These are phyloP conservation scores for Histomonas meleagridis DNA, from an alignment of 208 protist species.

Conservation along the genomic window DNA sequence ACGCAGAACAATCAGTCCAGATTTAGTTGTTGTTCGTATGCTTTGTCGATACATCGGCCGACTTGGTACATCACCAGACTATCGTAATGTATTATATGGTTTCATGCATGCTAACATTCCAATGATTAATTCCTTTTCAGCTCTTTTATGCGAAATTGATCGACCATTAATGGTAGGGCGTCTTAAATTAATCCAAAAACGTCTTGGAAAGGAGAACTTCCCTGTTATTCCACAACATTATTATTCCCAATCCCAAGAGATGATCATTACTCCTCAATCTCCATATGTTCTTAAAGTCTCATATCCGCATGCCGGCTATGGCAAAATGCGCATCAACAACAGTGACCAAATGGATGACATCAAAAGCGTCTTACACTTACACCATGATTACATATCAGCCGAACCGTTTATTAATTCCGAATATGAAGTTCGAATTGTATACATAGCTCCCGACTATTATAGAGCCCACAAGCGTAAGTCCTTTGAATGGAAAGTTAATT, in stretches of 20 bases:
- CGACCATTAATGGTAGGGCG: not conserved
- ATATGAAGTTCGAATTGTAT: conserved; percentile 47
- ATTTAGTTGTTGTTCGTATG: not conserved
- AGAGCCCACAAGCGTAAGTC: not conserved
- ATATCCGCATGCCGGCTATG: conserved; percentile 41
- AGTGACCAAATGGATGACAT: conserved; percentile 43
- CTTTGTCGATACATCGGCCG: not conserved
- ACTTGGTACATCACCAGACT: not conserved
- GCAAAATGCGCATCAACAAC: conserved; percentile 44
- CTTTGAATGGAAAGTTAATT: conserved; percentile 30
- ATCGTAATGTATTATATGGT: not conserved
- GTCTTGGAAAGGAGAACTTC: not conserved
- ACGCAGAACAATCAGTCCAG: not conserved
- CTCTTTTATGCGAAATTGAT: not conserved
- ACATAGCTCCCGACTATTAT: conserved; percentile 38
- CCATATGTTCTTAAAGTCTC: not conserved
- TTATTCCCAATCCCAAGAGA: not conserved
- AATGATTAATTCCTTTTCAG: not conserved
- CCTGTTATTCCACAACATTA: not conserved
- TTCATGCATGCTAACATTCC: not conserved
- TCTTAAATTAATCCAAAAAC: not conserved
- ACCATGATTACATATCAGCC: conserved; percentile 42
- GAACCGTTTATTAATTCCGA: conserved; percentile 42
- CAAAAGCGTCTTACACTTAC: conserved; percentile 37
- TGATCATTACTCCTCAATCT: not conserved